Conservation (phyloP, 129 eudicot genomes). For the Oenanthe sinensis region DNA sequence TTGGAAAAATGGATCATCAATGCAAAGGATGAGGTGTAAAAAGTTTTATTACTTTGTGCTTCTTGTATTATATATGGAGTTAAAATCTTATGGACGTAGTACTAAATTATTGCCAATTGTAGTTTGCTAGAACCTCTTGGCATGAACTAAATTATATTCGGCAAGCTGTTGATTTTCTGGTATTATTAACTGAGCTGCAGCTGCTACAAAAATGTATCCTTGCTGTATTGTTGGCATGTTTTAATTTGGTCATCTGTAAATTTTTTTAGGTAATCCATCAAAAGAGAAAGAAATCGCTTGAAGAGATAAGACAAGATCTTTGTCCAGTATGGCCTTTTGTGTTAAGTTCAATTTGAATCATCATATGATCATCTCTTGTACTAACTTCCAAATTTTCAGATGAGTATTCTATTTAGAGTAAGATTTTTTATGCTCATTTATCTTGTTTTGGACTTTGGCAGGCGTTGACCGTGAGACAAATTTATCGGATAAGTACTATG, state of each 20-base stretch:
- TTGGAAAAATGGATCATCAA: conserved; percentile 89
- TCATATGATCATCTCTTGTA: neutral
- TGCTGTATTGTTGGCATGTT: no score
- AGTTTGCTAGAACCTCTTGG: conserved; percentile 99
- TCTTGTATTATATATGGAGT: neutral
- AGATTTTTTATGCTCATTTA: neutral
- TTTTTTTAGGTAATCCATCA: no score
- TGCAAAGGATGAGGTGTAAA: conserved; percentile 76
- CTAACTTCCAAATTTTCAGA: neutral
- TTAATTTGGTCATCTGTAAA: no score
- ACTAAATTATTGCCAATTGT: conserved; percentile 28
- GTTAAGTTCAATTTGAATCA: no score
- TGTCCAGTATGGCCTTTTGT: no score
- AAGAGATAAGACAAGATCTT: no score
- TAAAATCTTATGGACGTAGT: neutral
- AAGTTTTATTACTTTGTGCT: neutral
- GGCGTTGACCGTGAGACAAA: conserved; percentile 93
- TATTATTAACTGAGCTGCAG: conserved; percentile 21
- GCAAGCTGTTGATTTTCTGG: conserved; percentile 99
- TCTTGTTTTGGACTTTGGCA: conserved; percentile 26
- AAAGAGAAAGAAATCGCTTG: no score
- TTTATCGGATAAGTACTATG: no score
- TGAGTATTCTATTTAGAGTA: neutral
- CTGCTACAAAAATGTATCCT: conserved; percentile 12
- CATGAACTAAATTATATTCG: conserved; percentile 94